Evolutionary conservation across 768 basidiomycete species (phyloP), one percentile per base, ranked within the genome.

Genomic region (Suillus occidentalis): DNA sequence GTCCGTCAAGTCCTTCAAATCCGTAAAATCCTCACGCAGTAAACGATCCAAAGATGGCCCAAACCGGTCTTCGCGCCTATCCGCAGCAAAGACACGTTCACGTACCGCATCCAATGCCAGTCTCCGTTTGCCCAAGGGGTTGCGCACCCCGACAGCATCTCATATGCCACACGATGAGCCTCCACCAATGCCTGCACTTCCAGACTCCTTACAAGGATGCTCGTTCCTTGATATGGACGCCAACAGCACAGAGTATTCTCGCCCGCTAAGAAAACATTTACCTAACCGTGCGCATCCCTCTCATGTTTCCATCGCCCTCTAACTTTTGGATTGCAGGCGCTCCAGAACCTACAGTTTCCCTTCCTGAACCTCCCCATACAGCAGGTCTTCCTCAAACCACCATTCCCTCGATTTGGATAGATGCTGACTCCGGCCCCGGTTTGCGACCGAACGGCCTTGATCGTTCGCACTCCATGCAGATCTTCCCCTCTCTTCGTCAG

Each of bases 21-120:
- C 50, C 50, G 43, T 42, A 12, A 67, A 65, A 45, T 58, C 75
- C 3, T 69, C 64, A 0, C 72, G 71, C 16, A 75, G 75, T 28
- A 70, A 67, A 43, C 69, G 66, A 3, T 75, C 70, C 34, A 72
- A 74, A 13, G 72, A 73, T 25, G 69, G 70, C 6, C 69, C 71
- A 16, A 82, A 78, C 60, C 71, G 79, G 39, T 34, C 72, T 40
- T 80, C 80, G 43, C 80, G 83, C 9, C 81, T 93, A 3, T 82
- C 83, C 6, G 87, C 91, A 6, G 91, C 92, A 1, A 84, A 85
- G 64, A 83, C 78, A 64, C 83, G 90, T 47, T 90, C 88, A 72
- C 79, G 81, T 50, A 81, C 89, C 2, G 81, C 85, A 9, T 90
- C 89, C 6, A 85, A 88, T 68, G 83, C 85, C 28, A 91, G 89